phyloP scores from a whole-genome alignment of 768 basidiomycete species.

The Zangia roseola region DNA sequence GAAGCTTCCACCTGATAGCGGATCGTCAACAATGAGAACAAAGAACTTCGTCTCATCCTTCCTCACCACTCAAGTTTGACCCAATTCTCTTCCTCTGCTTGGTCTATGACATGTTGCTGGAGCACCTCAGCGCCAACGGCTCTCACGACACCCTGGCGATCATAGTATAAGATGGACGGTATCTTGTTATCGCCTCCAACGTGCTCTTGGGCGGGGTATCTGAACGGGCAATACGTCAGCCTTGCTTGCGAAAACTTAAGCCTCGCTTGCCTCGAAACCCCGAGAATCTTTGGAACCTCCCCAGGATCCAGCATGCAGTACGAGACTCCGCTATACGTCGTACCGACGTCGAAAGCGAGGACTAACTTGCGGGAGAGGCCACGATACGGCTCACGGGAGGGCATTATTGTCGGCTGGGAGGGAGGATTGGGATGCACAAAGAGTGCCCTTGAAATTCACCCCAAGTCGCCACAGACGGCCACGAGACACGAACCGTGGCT shows the following conservation, averaged over 20 bases:
- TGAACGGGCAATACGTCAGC: slow-evolving; percentile 12
- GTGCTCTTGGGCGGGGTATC: slow-evolving; percentile 46
- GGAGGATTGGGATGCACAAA: background rate
- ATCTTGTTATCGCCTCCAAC: slow-evolving; percentile 48
- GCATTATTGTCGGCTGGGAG: slow-evolving; percentile 18
- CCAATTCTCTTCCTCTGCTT: slow-evolving; percentile 38
- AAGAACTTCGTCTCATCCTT: background rate
- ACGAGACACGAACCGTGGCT: background rate
- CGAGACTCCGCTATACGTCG: slow-evolving; percentile 41
- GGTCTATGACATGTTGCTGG: slow-evolving; percentile 34
- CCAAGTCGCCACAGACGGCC: background rate
- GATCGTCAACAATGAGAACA: background rate
- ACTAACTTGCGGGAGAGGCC: slow-evolving; percentile 41
- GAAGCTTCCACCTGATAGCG: slow-evolving; percentile 31
- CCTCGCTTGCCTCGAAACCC: slow-evolving; percentile 25
- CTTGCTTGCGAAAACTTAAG: no score
- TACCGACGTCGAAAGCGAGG: slow-evolving; percentile 45
- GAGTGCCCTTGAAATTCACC: background rate
- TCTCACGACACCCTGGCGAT: slow-evolving; percentile 34
- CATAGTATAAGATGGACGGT: slow-evolving; percentile 48
- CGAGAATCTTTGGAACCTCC: slow-evolving; percentile 28
- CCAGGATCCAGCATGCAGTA: slow-evolving; percentile 37
- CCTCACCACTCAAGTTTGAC: slow-evolving; percentile 41
- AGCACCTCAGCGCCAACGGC: slow-evolving; percentile 46
- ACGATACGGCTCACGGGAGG: slow-evolving; percentile 29